Base-by-base conservation (phyloP, 805 yeast genomes). In the Gaillardinia entomophila region DNA sequence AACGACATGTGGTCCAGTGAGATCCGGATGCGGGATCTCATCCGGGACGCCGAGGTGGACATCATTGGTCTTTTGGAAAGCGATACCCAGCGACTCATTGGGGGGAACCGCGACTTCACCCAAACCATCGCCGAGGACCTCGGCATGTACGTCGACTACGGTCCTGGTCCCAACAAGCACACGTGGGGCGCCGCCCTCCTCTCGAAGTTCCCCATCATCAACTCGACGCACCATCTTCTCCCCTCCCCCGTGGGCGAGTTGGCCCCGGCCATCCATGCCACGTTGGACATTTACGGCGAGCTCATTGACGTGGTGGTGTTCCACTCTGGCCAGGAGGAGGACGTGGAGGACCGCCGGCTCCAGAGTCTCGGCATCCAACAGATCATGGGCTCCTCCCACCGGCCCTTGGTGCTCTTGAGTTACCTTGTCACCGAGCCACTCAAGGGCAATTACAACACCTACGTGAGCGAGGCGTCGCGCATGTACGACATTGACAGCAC, bases 291-390 rank as follows among this genome's bases (percentile, higher is more conserved):
- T 24, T 89, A 88, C 58, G 96, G 96, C 10, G 82, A 79, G 48
- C 54, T 68, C 14, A 84, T 92, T 4, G 98, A 92, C 55, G 85
- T 92, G 16, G 90, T 92, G 36, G 98, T 92, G 16, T 92, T 92
- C 83, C 98, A 92, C 57, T 78, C 92, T 28, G 98, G 98, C 3
- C 98, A 92, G 62, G 97, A 92, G 57, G 97, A 92, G 66, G 98
- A 92, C 55, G 88, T 68, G 3, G 96, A 88, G 54, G 98, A 92
- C 59, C 76, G 98, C 49, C 68, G 92, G 45, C 66, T 87, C 45
- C 98, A 92, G 62, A 77, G 90, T 46, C 68, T 77, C 39, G 84
- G 77, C 2, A 69, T 92, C 27, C 73, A 82, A 20, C 78, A 77
- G 24, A 69, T 92, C 28, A 87, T 92, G 96, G 90, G 82, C 2